Percentiles rank a stretch among this genome's conserved stretches.
phyloP scores from a whole-genome alignment of 345 rosid genomes.

The Gossypium herbaceum region DNA sequence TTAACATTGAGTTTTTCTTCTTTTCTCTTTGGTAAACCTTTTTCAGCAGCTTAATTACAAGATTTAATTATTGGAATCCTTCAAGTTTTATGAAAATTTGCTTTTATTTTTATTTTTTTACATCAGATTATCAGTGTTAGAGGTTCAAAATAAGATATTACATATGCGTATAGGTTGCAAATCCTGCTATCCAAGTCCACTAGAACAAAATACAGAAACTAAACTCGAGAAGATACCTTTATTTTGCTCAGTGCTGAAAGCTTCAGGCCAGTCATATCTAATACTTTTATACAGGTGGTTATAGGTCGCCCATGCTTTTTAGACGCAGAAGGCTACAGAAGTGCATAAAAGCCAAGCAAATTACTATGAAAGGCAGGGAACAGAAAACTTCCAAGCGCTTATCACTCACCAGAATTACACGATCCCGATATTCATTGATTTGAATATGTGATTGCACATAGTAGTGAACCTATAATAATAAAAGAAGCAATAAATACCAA shows the following conservation, averaged over 20 bases:
- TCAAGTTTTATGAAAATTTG: background rate
- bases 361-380: background rate
- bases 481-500: conserved; percentile 20
- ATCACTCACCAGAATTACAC: conserved; percentile 72
- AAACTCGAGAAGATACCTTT: conserved; percentile 44
- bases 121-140: background rate
- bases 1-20: background rate
- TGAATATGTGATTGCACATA: conserved; percentile 95
- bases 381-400: background rate
- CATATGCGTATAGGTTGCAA: background rate
- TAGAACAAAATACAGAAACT: background rate
- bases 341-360: conserved; percentile 17
- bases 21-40: background rate
- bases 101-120: background rate
- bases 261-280: conserved; percentile 92
- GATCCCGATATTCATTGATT: conserved; percentile 89
- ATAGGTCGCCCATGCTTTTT: conserved; percentile 71
- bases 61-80: background rate
- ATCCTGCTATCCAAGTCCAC: background rate
- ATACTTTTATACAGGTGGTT: conserved; percentile 78
- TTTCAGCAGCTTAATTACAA: background rate
- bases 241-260: conserved; percentile 82
- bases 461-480: conserved; percentile 59
- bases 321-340: conserved; percentile 73
- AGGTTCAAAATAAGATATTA: background rate